Evolutionary conservation across 306 rosid genomes (phyloP), one percentile per base, ranked within the genome.

Genomic region (Senna tora): DNA sequence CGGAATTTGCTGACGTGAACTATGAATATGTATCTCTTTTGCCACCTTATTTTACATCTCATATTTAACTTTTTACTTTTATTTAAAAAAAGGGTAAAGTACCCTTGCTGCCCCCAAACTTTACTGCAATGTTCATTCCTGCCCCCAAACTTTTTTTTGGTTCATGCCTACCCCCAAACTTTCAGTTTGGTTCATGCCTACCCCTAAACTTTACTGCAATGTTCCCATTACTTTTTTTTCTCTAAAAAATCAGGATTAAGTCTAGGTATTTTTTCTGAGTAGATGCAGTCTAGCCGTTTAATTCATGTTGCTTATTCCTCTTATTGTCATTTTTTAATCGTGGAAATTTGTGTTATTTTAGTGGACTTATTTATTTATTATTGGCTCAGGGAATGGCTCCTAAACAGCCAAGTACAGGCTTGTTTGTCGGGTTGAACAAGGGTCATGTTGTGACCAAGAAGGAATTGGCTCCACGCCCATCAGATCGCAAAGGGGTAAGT

Each of bases 401-500:
- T 30, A 86, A 89, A 32, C 96, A 78, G 77, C 96, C 98, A 17
- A 84, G 79, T 52, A 82, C 88, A 15, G 97, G 97, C 42, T 73
- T 93, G 52, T 88, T 86, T 45, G 98, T 93, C 34, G 98, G 98
- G 3, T 69, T 90, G 71, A 93, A 90, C 79, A 93, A 84, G 64
- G 96, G 98, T 4, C 96, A 93, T 28, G 36, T 93, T 0, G 90
- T 91, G 57, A 93, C 98, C 66, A 90, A 85, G 87, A 93, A 85
- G 72, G 98, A 93, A 41, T 75, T 90, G 77, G 87, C 97, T 21
- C 85, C 97, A 1, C 93, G 92, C 49, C 98, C 98, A 2, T 87
- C 93, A 19, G 92, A 86, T 76, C 97, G 92, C 67, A 90, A 90
- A 67, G 98, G 98, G 75, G 96, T 92, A 71, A 80, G 96, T 79